Evolutionary conservation across 108 stramenopile species (phyloP), one percentile per base, ranked within the genome.

Genomic region (Schizochytrium sp.): DNA sequence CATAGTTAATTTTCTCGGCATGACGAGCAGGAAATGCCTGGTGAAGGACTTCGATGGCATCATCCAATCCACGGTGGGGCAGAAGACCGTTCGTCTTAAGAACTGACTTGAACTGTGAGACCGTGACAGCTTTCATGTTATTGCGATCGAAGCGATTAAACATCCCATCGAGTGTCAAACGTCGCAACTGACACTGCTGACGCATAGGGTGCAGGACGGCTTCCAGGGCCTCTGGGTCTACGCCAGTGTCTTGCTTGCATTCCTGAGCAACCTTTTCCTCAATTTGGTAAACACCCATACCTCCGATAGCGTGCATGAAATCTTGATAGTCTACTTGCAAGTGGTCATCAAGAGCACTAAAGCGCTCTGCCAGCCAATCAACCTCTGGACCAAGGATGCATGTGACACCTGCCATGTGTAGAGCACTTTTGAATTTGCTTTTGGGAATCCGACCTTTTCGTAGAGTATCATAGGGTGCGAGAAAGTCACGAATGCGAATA

Each of bases 391-490:
- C 64, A 15, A 44, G 64, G 5, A 69, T 15, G 15, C 64, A 69
- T 38, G 64, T 13, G 28, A 83, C 38, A 10, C 76, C 76, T 13
- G 17, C 47, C 76, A 83, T 83, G 53, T 55, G 47, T 5, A 83
- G 28, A 56, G 76, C 76, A 28, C 50, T 55, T 40, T 83, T 55
- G 76, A 83, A 83, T 42, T 83, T 83, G 76, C 76, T 83, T 28
- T 17, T 13, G 76, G 76, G 76, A 55, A 83, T 83, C 2, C 38
- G n/a, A 0, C 76, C 76, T 53, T 83, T 83, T 17, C 76, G 76
- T 5, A 83, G 76, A 8, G 47, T 46, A 28, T 83, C 76, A 53
- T 83, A 55, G 45, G 47, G 50, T 0, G 47, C 76, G 3, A 83
- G 55, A 83, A 83, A 83, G 13, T 55, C 76, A 47, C 53, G 13